A percentile compares a stretch with the other conserved stretches of the same genome.
Evolutionary conservation across 176 grass and related monocot genomes (phyloP).

Genomic region (Carex pumila): DNA sequence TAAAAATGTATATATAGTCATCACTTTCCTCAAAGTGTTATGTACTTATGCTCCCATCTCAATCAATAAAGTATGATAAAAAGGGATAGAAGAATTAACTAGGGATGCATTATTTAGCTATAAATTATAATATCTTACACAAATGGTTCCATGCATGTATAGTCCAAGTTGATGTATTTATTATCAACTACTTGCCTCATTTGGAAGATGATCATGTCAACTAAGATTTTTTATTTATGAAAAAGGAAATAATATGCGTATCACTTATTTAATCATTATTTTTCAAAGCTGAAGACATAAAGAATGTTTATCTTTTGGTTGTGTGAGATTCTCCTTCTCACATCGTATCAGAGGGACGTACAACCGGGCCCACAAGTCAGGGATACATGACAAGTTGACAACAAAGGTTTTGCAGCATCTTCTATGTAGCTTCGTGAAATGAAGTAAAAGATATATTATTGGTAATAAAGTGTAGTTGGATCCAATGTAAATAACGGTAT

Average conservation of each 20-base stretch:
- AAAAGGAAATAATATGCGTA: not conserved
- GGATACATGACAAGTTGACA: not conserved
- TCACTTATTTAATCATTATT: too few species aligned
- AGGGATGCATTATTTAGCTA: too few species aligned
- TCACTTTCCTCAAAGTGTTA: too few species aligned
- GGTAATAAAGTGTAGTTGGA: not conserved
- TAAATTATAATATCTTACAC: not conserved
- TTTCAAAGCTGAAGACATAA: not conserved
- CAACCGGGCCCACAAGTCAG: not conserved
- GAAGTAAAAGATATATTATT: not conserved
- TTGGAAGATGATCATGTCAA: not conserved
- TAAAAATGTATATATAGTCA: too few species aligned
- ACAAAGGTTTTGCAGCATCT: not conserved
- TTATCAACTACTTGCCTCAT: not conserved
- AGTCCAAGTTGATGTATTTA: not conserved
- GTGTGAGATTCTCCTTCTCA: not conserved
- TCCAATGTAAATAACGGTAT: not conserved
- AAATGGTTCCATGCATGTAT: not conserved
- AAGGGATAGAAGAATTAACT: too few species aligned
- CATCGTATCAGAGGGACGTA: not conserved
- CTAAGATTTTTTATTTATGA: not conserved
- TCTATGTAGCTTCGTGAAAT: not conserved
- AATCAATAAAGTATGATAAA: not conserved
- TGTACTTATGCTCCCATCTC: too few species aligned
- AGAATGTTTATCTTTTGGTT: not conserved